phyloP scores from a whole-genome alignment of 768 basidiomycete species.

The Serendipita indica region DNA sequence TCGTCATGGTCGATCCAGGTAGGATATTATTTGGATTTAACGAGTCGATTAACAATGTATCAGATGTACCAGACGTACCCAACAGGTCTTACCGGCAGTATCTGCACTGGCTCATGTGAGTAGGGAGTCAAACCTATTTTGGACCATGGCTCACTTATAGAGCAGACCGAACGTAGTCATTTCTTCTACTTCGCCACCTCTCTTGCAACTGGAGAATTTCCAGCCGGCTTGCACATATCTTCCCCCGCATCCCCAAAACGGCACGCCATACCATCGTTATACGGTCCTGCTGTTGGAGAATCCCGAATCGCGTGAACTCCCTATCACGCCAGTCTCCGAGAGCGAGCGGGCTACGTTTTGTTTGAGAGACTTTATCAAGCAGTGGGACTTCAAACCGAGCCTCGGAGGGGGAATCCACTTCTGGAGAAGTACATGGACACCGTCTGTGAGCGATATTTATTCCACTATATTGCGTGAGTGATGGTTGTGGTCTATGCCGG shows the following conservation, averaged over 20 bases:
- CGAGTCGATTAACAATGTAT: neutral
- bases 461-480: constrained; percentile 46
- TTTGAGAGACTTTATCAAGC: constrained; percentile 44
- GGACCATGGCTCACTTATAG: constrained; percentile 10
- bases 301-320: constrained; percentile 9
- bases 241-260: constrained; percentile 83
- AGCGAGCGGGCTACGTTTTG: constrained; percentile 42
- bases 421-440: constrained; percentile 69
- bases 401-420: constrained; percentile 62
- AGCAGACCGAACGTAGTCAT: constrained; percentile 70
- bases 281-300: constrained; percentile 46
- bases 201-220: constrained; percentile 11
- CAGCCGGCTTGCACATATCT: constrained; percentile 57
- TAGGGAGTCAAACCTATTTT: constrained; percentile 12
- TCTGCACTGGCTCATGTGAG: constrained; percentile 79
- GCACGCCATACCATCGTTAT: constrained; percentile 86
- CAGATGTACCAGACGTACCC: constrained; percentile 71
- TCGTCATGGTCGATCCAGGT: constrained; percentile 84
- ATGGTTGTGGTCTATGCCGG: neutral
- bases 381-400: constrained; percentile 27
- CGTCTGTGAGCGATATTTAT: constrained; percentile 52
- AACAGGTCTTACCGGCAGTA: constrained; percentile 51
- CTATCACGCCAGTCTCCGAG: constrained; percentile 16
- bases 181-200: constrained; percentile 27
- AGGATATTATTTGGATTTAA: constrained; percentile 13